These are phyloP conservation scores for Zasmidium cellare DNA, from an alignment of 2,329 filamentous ascomycete species.

Conservation along the genomic window DNA sequence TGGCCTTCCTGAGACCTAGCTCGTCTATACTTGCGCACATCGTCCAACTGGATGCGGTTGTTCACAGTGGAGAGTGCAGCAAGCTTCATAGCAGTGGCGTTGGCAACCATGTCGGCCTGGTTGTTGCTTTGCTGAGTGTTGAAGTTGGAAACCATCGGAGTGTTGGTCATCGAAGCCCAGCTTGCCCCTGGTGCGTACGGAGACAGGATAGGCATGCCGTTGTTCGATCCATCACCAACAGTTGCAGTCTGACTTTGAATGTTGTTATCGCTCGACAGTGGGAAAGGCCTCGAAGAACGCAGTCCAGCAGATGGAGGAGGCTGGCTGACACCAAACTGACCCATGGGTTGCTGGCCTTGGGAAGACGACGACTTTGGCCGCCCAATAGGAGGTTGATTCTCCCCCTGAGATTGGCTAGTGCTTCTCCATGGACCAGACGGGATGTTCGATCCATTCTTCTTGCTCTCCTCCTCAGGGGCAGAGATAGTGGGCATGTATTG, in stretches of 20 bases:
- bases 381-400: conserved; percentile 56
- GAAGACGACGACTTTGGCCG: conserved; percentile 78
- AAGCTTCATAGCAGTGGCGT: conserved; percentile 98
- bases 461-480: conserved; percentile 60
- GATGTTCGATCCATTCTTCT: conserved; percentile 64
- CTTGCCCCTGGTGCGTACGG: conserved; percentile 83
- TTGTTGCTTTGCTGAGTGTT: conserved; percentile 56
- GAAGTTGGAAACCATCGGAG: conserved; percentile 90
- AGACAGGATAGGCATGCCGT: conserved; percentile 77
- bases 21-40: conserved; percentile 93
- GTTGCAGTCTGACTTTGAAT: conserved; percentile 74
- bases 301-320: conserved; percentile 72
- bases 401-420: conserved; percentile 44
- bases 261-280: conserved; percentile 65
- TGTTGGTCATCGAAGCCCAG: conserved; percentile 99
- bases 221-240: conserved; percentile 37
- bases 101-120: conserved; percentile 97
- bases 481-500: conserved; percentile 70
- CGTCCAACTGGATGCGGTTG: conserved; percentile 94
- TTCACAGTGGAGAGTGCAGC: conserved; percentile 96
- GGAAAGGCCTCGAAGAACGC: conserved; percentile 74
- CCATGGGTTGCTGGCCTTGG: conserved; percentile 68
- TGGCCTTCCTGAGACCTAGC: conserved; percentile 67
- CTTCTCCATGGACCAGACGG: conserved; percentile 79
- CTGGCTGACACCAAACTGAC: conserved; percentile 76